phyloP scores from a whole-genome alignment of 1,284 basidiomycete genomes.

The Irpex lacteus region DNA sequence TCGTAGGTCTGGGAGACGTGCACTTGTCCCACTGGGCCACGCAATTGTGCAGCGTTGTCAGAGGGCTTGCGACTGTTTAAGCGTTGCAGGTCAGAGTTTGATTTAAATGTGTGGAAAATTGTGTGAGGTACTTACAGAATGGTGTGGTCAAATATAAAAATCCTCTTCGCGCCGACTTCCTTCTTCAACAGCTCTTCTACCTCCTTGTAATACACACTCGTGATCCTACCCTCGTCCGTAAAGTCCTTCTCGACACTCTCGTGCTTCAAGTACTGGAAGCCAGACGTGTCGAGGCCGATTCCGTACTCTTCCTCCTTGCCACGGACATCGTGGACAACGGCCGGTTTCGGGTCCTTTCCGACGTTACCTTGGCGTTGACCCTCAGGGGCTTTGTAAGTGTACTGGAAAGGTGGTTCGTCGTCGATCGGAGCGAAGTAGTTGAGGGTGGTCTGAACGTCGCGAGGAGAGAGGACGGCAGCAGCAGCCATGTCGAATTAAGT shows the following conservation, averaged over 20 bases:
- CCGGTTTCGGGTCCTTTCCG: slow-evolving; percentile 23
- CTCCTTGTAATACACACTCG: slow-evolving; percentile 38
- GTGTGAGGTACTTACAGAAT: slow-evolving; percentile 31
- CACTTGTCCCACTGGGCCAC: slow-evolving; percentile 35
- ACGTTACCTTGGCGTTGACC: slow-evolving; percentile 24
- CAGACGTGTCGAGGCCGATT: slow-evolving; percentile 37
- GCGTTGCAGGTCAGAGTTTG: neutral
- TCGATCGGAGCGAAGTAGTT: slow-evolving; percentile 29
- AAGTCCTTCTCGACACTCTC: slow-evolving; percentile 39
- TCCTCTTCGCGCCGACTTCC: slow-evolving; percentile 37
- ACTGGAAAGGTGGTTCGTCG: slow-evolving; percentile 24
- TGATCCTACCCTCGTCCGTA: slow-evolving; percentile 37
- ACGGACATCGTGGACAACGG: slow-evolving; percentile 29
- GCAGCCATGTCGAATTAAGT: slow-evolving; percentile 22
- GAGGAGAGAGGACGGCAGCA: slow-evolving; percentile 26
- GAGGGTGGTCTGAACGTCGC: slow-evolving; percentile 29
- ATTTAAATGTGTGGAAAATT: neutral
- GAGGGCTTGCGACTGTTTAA: slow-evolving; percentile 17
- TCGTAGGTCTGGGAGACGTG: slow-evolving; percentile 60
- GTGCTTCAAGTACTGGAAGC: slow-evolving; percentile 38
- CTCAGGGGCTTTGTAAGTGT: slow-evolving; percentile 22
- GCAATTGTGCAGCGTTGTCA: slow-evolving; percentile 10
- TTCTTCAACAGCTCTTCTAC: slow-evolving; percentile 42
- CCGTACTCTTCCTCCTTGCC: slow-evolving; percentile 30
- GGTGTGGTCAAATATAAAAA: slow-evolving; percentile 46